Evolutionary conservation across 2,329 filamentous ascomycete species (phyloP), one percentile per base, ranked within the genome.

Genomic region (Arthrobotrys musiformis): DNA sequence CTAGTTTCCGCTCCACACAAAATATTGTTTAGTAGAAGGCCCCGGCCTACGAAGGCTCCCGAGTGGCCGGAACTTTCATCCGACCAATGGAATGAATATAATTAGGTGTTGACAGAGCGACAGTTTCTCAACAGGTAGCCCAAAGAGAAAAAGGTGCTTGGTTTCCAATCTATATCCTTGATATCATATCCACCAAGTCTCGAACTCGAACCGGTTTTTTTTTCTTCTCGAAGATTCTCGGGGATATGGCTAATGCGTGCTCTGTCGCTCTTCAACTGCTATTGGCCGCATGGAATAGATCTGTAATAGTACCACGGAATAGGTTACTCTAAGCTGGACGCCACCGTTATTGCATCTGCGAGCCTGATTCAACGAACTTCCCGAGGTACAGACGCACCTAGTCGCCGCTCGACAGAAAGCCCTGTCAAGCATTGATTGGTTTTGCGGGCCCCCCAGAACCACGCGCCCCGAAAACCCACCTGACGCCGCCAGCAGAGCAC

Each of bases 11-110:
- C 28, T 61, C 48, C 24, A 58, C 54, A 40, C 56, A 56, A 30
- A 76, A 52, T 48, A 48, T 58, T 66, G 48, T 24, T 35, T 26
- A 52, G 72, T 64, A 76, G 60, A 66, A 76, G 61, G 72, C 48
- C 63, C 58, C 58, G 19, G 58, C 26, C 54, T 37, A 61, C 35
- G 28, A 70, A 26, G 46, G 35, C 40, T 48, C 63, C n/a, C 48
- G 63, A 76, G 56, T 76, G 63, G 72, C 35, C 72, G 72, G 72
- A 76, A 64, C 26, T 42, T 64, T 56, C 22, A 60, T 76, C 72
- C 72, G 72, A 56, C 72, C 72, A 76, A 76, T 66, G 48, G 64
- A 68, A 64, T n/a, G n/a, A n/a, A n/a, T n/a, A 56, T 44, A 48
- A 22, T 44, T 63, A 30, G 26, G 64, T 70, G 63, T 69, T 76